Percentiles rank a stretch among this genome's conserved stretches.
phyloP scores from a whole-genome alignment of 345 rosid species.

The Eucalyptus victrix region DNA sequence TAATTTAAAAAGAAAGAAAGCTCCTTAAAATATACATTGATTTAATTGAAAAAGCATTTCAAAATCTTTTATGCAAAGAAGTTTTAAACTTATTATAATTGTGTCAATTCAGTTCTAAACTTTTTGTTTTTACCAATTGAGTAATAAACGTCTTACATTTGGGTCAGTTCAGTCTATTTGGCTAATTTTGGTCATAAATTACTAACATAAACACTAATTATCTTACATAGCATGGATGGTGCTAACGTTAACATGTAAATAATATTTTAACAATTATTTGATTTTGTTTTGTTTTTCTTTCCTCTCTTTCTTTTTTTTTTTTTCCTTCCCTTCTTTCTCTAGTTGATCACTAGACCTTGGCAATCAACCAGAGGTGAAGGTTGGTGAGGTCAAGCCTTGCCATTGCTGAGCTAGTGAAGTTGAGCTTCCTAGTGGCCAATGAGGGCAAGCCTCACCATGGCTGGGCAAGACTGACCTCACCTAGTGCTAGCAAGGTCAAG shows the following conservation, averaged over 20 bases:
- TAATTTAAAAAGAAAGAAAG: neutral
- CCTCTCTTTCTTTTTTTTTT: no score
- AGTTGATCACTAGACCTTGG: accelerated
- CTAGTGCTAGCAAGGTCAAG: neutral
- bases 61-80: neutral
- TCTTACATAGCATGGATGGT: accelerated
- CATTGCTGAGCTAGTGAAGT: neutral
- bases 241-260: neutral
- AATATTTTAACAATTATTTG: no score
- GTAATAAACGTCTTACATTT: neutral
- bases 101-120: accelerated
- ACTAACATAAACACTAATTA: accelerated
- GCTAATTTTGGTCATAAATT: no score
- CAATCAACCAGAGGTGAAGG: neutral
- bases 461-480: no score
- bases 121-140: neutral
- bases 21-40: neutral
- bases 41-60: neutral
- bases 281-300: no score
- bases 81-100: no score
- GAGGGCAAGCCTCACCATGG: no score
- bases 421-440: accelerated
- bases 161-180: no score
- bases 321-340: neutral
- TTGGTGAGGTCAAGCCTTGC: neutral